Base-by-base conservation (phyloP, 495 filamentous ascomycete genomes). In the Evansstolkia leycettana region DNA sequence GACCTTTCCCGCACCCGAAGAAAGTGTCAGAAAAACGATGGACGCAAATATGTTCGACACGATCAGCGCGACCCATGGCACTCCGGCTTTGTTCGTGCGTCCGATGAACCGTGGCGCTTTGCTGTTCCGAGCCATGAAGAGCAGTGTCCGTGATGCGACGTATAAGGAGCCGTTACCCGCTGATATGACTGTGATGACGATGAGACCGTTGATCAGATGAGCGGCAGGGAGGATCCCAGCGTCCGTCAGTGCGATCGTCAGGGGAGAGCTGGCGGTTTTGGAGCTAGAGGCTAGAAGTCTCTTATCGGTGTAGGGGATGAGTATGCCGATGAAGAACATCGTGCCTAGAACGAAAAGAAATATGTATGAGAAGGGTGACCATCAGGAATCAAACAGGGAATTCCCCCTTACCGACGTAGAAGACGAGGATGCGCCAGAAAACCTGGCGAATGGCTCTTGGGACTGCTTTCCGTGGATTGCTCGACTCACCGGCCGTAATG, bases 161-260 rank as follows among this genome's bases (percentile, higher is more conserved):
- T 83, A 84, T 19, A 84, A 65, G 1, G 74, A 80, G 17, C 69
- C 71, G 54, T 82, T 84, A 18, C 75, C 70, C 13, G 79, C 78
- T n/a, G 72, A 78, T 18, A 81, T 62, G 36, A 23, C 20, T 9
- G 79, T 78, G 34, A 81, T 60, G 17, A 83, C 64, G 48, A 84
- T 82, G 37, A 84, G 67, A 19, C 69, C 77, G 45, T 84, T 84
- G 67, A 84, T 78, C 3, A 84, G 60, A 40, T 80, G 70, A 8
- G 73, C 71, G 28, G 73, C 72, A 43, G 82, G 80, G 40, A 80
- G 66, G 46, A 70, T 70, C 2, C 75, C 78, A 2, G 81, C 82
- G 31, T 74, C 64, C 38, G 70, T 54, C 34, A 82, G 74, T 7
- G 82, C 77, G 15, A 87, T 64, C 2, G 85, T 83, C 41, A 87